A percentile compares a stretch with the other conserved stretches of the same genome.
Conservation (phyloP, 805 yeast genomes). For the Teunomyces panamensis region DNA sequence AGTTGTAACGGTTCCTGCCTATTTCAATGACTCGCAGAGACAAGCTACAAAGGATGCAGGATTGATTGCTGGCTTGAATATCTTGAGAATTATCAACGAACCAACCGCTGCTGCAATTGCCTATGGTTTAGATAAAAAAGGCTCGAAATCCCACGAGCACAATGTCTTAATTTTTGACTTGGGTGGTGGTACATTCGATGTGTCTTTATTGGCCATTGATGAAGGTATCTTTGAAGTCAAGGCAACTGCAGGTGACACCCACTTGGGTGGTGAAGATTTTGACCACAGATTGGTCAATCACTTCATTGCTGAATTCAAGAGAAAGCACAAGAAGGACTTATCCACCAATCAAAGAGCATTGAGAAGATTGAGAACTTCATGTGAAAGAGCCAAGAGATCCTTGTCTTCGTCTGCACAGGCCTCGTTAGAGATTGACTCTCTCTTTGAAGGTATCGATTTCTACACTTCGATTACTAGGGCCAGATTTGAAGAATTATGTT, state of each 20-base stretch:
- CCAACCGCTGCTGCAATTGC: constrained; percentile 48
- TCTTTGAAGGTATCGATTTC: constrained; percentile 92
- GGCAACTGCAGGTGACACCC: constrained; percentile 96
- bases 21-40: constrained; percentile 44
- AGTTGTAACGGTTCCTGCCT: constrained; percentile 44
- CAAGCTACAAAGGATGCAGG: constrained; percentile 47
- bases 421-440: constrained; percentile 93
- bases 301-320: constrained; percentile 89
- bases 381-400: constrained; percentile 97
- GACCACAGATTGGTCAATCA: constrained; percentile 87
- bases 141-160: constrained; percentile 60
- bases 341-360: constrained; percentile 79
- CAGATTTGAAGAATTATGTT: constrained; percentile 94
- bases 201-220: constrained; percentile 80
- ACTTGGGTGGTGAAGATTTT: constrained; percentile 96
- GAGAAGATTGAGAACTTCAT: constrained; percentile 94
- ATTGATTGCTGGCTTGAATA: constrained; percentile 45
- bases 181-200: constrained; percentile 98
- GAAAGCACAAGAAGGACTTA: constrained; percentile 86
- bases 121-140: constrained; percentile 48
- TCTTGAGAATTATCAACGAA: constrained; percentile 42
- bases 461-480: constrained; percentile 95
- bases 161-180: constrained; percentile 90
- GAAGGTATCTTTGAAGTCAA: constrained; percentile 90
- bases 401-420: constrained; percentile 94